Percentiles rank a stretch among this genome's conserved stretches.
These are phyloP conservation scores for Cyberlindnera americana DNA, from an alignment of 805 yeast species.

Conservation along the genomic window DNA sequence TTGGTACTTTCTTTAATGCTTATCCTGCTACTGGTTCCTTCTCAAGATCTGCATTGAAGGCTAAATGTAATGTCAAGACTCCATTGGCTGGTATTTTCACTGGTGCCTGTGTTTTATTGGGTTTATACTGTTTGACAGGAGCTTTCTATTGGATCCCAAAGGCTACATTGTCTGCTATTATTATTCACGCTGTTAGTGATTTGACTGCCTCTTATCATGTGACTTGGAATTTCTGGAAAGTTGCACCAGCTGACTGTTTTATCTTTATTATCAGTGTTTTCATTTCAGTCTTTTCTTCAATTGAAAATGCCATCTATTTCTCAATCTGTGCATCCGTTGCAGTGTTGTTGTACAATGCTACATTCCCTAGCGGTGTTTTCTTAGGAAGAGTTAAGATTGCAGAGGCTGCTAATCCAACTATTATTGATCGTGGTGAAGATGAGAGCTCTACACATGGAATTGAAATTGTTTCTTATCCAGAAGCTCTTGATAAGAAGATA, in stretches of 20 bases:
- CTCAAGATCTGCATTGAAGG: conserved; percentile 89
- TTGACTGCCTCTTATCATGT: conserved; percentile 67
- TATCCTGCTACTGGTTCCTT: conserved; percentile 97
- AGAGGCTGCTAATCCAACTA: conserved; percentile 62
- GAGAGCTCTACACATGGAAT: conserved; percentile 6
- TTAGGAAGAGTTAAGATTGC: conserved; percentile 74
- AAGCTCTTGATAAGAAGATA: conserved; percentile 1
- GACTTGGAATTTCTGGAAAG: conserved; percentile 65
- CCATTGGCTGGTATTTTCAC: conserved; percentile 91
- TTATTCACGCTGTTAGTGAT: conserved; percentile 91
- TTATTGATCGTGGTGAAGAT: conserved; percentile 29
- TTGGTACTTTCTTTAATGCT: conserved; percentile 90
- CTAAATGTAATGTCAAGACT: conserved; percentile 93
- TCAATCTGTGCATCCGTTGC: conserved; percentile 84
- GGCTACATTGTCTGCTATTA: conserved; percentile 81
- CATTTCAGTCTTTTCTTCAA: conserved; percentile 37
- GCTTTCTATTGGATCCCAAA: conserved; percentile 89
- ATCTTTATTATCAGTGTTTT: conserved; percentile 26
- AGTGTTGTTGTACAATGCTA: conserved; percentile 64
- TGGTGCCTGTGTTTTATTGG: conserved; percentile 83
- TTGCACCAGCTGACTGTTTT: conserved; percentile 46
- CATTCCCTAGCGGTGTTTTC: conserved; percentile 79
- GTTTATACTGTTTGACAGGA: conserved; percentile 77
- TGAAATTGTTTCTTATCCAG: conserved; percentile 12
- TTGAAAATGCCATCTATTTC: conserved; percentile 89